Base-by-base conservation (phyloP, 352 stramenopile species). In the Phytophthora brassicae region DNA sequence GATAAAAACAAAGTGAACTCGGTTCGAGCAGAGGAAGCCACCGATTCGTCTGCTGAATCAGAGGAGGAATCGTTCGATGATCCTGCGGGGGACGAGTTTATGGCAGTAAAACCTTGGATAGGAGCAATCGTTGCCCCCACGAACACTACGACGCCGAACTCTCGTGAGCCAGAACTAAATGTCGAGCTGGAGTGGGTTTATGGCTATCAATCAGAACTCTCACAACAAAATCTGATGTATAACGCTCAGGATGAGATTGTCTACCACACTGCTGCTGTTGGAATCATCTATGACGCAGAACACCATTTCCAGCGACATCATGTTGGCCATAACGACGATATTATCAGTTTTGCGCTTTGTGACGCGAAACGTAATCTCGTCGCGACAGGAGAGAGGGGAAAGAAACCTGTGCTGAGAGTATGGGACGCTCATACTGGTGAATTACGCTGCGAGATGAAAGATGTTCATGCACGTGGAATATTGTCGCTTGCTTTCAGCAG, bases 61-160 rank as follows among this genome's bases (percentile, higher is more conserved):
- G 57, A 69, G 7, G 56, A 62, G 23, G 54, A 52, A 41, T 41
- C 47, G 0, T 64, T 67, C 26, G 56, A 64, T 24, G 74, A 83
- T 12, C 23, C 57, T 23, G 64, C 49, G 12, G 89, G 89, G 2
- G 88, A 97, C 33, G 85, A 96, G 41, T 97, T 97, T 49, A 90
- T 97, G 86, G 89, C 89, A 0, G 83, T 96, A 0, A 96, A 96
- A 55, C 89, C 89, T 14, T 97, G 89, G 84, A 42, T 96, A 14
- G 89, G 88, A 20, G 82, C 84, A 6, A 96, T 96, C 19, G 71
- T 87, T 33, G 64, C 81, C 0, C 89, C 89, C 2, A 92, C 74
- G 39, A 92, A 92, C 35, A 76, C 75, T n/a, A 64, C 79, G 16
- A 76, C 66, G 2, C 70, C 80, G 9, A 94, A 92, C 59, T 64